phyloP scores from a whole-genome alignment of 2,329 filamentous ascomycete species.

The Bipolaris cookei region DNA sequence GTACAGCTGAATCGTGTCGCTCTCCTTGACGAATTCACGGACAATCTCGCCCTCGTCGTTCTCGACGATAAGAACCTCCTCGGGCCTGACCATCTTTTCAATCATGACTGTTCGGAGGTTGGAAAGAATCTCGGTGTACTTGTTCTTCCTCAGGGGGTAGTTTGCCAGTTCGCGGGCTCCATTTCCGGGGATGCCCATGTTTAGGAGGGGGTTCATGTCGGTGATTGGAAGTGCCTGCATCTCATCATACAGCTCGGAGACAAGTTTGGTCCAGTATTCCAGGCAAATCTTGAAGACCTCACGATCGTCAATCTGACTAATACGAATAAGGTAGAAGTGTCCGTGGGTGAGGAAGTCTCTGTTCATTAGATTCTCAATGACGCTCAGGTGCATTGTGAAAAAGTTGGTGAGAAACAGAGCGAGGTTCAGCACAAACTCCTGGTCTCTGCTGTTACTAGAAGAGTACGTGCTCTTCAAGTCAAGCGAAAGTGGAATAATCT shows the following conservation, averaged over 20 bases:
- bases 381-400: conserved; percentile 89
- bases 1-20: conserved; percentile 98
- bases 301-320: conserved; percentile 97
- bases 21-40: conserved; percentile 98
- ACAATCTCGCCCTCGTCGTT: conserved; percentile 99
- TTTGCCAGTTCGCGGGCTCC: conserved; percentile 90
- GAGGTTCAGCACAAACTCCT: conserved; percentile 97
- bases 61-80: conserved; percentile 98
- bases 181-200: conserved; percentile 76
- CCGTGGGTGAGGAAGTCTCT: conserved; percentile 92
- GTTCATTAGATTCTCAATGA: conserved; percentile 96
- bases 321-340: conserved; percentile 97
- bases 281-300: conserved; percentile 99
- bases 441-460: conserved; percentile 87
- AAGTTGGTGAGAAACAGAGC: conserved; percentile 97
- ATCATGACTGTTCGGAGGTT: conserved; percentile 98
- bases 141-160: conserved; percentile 95
- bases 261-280: conserved; percentile 98
- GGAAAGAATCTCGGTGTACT: conserved; percentile 91
- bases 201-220: conserved; percentile 87
- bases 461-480: conserved; percentile 92
- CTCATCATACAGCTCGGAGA: conserved; percentile 97
- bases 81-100: conserved; percentile 98
- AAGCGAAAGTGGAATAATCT: conserved; percentile 87
- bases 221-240: conserved; percentile 96